Base-by-base conservation (phyloP, 306 rosid genomes). In the Vicia villosa region DNA sequence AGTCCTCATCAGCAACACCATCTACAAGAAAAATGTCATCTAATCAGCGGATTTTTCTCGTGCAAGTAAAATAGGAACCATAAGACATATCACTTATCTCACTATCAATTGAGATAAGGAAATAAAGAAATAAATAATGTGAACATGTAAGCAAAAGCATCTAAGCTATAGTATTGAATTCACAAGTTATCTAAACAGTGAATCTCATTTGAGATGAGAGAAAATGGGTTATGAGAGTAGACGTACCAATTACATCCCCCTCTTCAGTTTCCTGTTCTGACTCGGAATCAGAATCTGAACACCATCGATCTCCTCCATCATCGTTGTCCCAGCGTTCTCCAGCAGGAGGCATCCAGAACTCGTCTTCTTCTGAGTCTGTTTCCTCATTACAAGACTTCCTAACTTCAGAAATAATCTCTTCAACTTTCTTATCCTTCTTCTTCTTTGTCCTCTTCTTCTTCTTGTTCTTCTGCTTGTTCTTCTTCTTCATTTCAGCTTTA, bases 311-410 rank as follows among this genome's bases (percentile, higher is more conserved):
- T 32, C 89, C 85, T 26, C 98, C 90, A 17, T 85, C 85, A 55
- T 94, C 98, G 38, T 78, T 71, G 73, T 90, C 98, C 98, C 97
- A 88, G 7, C 98, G 91, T n/a, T 81, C 87, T 41, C 97, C 97
- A 40, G 21, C 77, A 9, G 91, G 90, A 75, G 98, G 98, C 81
- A 81, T 80, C 98, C 98, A 93, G 66, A 93, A 86, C 61, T 83
- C 91, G 4, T 51, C 84, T 13, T 93, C 96, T 78, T 85, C 98
- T 0, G 60, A 12, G 32, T 78, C 86, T 56, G 73, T 75, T 38
- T 77, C 91, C 51, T 74, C 87, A 43, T 76, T 74, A 32, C 82
- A 58, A 47, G 85, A 63, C 63, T 82, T 68, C 57, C 79, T 73
- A 58, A 70, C 78, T 73, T 80, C 87, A 62, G 89, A 78, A 41